A percentile compares a stretch with the other conserved stretches of the same genome.
Evolutionary conservation across 371 early-diverging fungal genomes (phyloP).

Genomic region (Encephalitozoon cuniculi): DNA sequence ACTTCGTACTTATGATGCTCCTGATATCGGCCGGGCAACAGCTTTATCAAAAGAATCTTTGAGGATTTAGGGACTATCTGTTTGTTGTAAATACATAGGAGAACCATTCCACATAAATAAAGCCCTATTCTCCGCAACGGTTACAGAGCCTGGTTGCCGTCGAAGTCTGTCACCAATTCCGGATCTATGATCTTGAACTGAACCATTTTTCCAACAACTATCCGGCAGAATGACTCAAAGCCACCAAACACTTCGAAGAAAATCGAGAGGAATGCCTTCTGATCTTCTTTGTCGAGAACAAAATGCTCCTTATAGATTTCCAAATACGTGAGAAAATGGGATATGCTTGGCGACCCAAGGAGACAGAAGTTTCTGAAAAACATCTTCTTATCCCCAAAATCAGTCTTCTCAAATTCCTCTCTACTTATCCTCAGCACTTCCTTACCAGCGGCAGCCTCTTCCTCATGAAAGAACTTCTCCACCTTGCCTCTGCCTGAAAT

Average conservation of each 20-base stretch:
- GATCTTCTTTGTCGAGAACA: constrained; percentile 20
- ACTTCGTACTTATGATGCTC: constrained; percentile 1
- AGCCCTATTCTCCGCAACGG: not conserved
- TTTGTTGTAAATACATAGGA: not conserved
- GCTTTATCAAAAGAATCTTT: not conserved
- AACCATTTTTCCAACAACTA: constrained; percentile 32
- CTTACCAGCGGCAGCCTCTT: not conserved
- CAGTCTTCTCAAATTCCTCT: not conserved
- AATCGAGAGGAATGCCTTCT: constrained; percentile 19
- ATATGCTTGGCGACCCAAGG: constrained; percentile 34
- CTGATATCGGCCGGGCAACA: not conserved
- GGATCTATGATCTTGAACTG: constrained; percentile 27
- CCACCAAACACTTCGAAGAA: constrained; percentile 17
- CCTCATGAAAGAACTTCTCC: not conserved
- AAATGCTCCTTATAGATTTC: constrained; percentile 41
- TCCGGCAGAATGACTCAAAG: constrained; percentile 10
- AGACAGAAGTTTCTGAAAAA: constrained; percentile 24
- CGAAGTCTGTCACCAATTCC: not conserved
- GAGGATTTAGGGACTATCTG: not conserved
- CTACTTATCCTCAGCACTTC: not conserved
- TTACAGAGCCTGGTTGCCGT: not conserved
- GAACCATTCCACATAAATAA: not conserved
- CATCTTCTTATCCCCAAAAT: not conserved
- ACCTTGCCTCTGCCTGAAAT: not conserved
- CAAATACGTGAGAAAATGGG: constrained; percentile 46